phyloP scores from a whole-genome alignment of 192 early-diverging fungal genomes.

The Glomus cerebriforme region DNA sequence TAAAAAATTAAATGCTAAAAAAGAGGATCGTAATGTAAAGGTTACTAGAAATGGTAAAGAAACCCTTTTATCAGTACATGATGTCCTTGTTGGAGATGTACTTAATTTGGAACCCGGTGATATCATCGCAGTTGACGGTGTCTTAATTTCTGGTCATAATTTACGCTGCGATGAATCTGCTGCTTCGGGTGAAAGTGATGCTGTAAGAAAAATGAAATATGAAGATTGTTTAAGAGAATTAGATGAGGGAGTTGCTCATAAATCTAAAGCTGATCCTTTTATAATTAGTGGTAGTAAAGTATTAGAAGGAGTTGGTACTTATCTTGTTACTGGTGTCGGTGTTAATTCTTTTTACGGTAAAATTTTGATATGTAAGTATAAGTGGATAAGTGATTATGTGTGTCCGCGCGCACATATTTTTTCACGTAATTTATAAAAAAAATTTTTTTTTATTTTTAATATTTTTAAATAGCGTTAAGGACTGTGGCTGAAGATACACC shows the following conservation, averaged over 20 bases:
- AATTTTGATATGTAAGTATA: constrained; percentile 68
- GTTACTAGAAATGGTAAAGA: constrained; percentile 67
- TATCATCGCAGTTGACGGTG: constrained; percentile 88
- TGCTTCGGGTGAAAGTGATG: constrained; percentile 93
- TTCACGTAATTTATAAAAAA: too few species aligned
- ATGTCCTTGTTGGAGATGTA: constrained; percentile 91
- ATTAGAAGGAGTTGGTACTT: constrained; percentile 83
- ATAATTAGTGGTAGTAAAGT: constrained; percentile 93
- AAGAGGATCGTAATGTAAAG: constrained; percentile 78
- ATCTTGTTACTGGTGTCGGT: constrained; percentile 85
- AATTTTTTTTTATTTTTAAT: neutral
- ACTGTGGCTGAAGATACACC: constrained; percentile 88
- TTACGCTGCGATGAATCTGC: constrained; percentile 90
- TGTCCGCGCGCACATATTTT: neutral
- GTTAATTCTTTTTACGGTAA: constrained; percentile 86
- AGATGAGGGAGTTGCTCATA: constrained; percentile 34
- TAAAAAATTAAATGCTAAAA: constrained; percentile 81
- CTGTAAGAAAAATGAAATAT: constrained; percentile 74
- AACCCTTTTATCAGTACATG: constrained; percentile 69
- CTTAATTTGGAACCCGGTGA: constrained; percentile 88
- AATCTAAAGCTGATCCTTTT: constrained; percentile 68
- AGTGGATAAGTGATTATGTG: neutral
- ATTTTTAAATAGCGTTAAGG: constrained; percentile 55
- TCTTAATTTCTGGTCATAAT: constrained; percentile 81
- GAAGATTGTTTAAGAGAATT: constrained; percentile 46